Base-by-base conservation (phyloP, 108 stramenopile species). In the Licmophora abbreviata region DNA sequence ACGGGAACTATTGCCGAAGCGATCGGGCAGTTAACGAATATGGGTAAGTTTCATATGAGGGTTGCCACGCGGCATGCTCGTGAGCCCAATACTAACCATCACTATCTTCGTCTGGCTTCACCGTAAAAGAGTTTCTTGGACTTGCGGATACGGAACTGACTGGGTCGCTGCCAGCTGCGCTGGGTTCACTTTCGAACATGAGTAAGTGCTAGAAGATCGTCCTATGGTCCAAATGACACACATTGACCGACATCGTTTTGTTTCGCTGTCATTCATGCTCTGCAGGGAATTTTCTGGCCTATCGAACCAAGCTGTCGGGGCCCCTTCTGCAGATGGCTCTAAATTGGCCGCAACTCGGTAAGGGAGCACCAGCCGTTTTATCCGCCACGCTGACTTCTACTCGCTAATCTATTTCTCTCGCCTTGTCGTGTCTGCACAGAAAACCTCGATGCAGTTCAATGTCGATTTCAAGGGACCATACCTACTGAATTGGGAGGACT, bases 381-480 rank as follows among this genome's bases (percentile, higher is more conserved):
- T n/a, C n/a, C n/a, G n/a, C n/a, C n/a, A n/a, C n/a, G n/a, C n/a
- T n/a, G n/a, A n/a, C n/a, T n/a, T n/a, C n/a, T n/a, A n/a, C n/a
- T n/a, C n/a, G n/a, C n/a, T n/a, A n/a, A n/a, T n/a, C n/a, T n/a
- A n/a, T n/a, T n/a, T n/a, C n/a, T n/a, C n/a, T n/a, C n/a, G n/a
- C n/a, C n/a, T n/a, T n/a, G n/a, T n/a, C n/a, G n/a, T n/a, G n/a
- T n/a, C n/a, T n/a, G n/a, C n/a, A n/a, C n/a, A 4, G 5, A 18
- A 5, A 20, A 40, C 3, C 15, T 40, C 20, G 38, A 40, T 40
- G 5, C 20, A 2, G 15, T 20, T 3, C 2, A 40, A 18, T 40
- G 38, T 40, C 18, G 18, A 40, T 40, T 40, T 40, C 38, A 40
- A 20, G 38, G 38, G 18, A 18, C 38, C 4, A 40, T 40, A 18